phyloP scores from a whole-genome alignment of 2,329 filamentous ascomycete genomes.

The Hirsutella rhossiliensis region DNA sequence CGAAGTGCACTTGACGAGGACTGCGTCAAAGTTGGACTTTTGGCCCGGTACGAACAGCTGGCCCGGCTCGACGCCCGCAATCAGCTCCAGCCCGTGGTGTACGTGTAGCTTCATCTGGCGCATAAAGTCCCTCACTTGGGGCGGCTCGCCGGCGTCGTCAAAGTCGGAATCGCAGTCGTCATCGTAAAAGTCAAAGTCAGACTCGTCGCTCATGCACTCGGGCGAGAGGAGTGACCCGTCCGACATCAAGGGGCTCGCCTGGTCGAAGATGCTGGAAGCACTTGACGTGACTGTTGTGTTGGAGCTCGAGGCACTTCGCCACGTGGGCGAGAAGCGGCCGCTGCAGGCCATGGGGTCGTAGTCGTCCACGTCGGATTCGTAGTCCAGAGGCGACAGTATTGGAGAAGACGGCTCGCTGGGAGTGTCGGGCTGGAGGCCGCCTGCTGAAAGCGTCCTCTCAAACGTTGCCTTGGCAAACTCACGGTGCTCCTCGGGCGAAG shows the following conservation, averaged over 20 bases:
- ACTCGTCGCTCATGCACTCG: conserved; percentile 4
- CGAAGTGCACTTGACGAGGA: conserved; percentile 10
- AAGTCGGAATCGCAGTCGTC: conserved; percentile 5
- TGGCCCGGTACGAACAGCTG: conserved; percentile 7
- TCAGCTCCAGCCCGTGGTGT: conserved; percentile 9
- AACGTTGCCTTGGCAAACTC: conserved; percentile 8
- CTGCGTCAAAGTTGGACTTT: conserved; percentile 8
- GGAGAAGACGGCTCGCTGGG: neutral
- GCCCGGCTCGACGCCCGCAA: conserved; percentile 8
- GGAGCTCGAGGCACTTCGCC: conserved; percentile 1
- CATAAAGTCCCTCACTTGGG: conserved; percentile 5
- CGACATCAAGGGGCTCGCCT: conserved; percentile 1
- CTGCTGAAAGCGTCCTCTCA: conserved; percentile 2
- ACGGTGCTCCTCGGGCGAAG: conserved; percentile 5
- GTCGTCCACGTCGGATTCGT: conserved; percentile 3
- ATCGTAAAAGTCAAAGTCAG: neutral
- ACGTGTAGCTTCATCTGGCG: conserved; percentile 11
- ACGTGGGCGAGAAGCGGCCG: conserved; percentile 1
- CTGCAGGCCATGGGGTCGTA: neutral
- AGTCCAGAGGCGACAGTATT: neutral
- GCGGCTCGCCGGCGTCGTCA: conserved; percentile 3
- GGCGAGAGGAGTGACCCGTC: conserved; percentile 4
- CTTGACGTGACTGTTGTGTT: neutral
- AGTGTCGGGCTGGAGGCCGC: neutral
- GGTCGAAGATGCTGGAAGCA: conserved; percentile 8